Evolutionary conservation across 768 basidiomycete genomes (phyloP), one percentile per base, ranked within the genome.

Genomic region (Xerocomus spinulosus): DNA sequence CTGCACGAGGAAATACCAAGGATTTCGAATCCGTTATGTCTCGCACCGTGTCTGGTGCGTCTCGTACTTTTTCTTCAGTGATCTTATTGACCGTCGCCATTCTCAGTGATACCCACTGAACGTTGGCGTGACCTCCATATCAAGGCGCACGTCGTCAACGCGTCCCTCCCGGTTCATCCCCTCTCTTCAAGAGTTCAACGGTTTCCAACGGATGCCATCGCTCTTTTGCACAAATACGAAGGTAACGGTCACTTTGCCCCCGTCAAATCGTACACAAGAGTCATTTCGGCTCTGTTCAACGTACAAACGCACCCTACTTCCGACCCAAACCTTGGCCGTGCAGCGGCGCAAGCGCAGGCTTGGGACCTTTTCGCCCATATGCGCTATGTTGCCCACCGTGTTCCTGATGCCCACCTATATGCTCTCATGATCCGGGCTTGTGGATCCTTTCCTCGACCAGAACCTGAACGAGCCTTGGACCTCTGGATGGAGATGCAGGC

Each of bases 301-400:
- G 70, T 72, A 23, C 72, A 70, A 8, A 67, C 70, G 10, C 53
- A 51, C 15, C 67, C 58, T 30, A 63, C 57, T 29, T 53, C 53
- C 15, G 39, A 51, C 7, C 21, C 53, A 21, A 32, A 48, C 20
- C 50, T 75, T 1, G 64, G 64, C 26, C 53, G 72, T 24, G 70
- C 79, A 4, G 56, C 75, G 1, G 79, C 79, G 2, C 79, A 78
- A 26, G 86, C 88, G 0, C 84, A 90, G 51, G 94, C 89, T 3
- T 96, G 92, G 91, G 91, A 98, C 60, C 78, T 97, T 33, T 97
- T 91, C 65, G 73, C 87, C 2, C 95, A 99, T 66, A 94, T 96
- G 89, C 89, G 95, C 38, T 93, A 96, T 51, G 88, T 90, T 13
- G 91, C 95, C 1, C 92, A 98, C 62, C 83, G 92, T 1, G 70